Evolutionary conservation across 140 eudicot species (phyloP).

Genomic region (Bidens hawaiensis): DNA sequence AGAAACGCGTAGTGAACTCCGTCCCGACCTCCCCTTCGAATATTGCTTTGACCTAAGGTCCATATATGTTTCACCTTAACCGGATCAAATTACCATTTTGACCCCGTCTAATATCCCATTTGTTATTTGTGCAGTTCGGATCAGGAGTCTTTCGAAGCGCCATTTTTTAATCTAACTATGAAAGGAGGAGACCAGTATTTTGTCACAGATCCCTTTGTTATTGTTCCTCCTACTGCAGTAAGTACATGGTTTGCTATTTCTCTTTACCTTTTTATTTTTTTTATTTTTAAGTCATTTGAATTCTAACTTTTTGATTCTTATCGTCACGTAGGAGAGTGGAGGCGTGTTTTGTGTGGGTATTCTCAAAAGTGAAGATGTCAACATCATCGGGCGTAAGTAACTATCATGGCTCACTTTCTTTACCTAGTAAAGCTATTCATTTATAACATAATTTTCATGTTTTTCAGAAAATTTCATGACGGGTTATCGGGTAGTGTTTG

Average conservation of each 20-base stretch:
- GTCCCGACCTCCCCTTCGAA: conserved; percentile 44
- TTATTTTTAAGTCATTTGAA: too few relatives aligned
- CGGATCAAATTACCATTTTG: too few relatives aligned
- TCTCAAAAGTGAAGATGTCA: conserved; percentile 52
- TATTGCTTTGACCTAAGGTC: conserved; percentile 68
- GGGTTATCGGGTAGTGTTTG: conserved; percentile 78
- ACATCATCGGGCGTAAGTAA: conserved; percentile 91
- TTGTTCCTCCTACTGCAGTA: conserved; percentile 38
- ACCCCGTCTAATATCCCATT: too few relatives aligned
- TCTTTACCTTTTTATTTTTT: neutral
- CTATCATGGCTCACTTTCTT: conserved; percentile 6
- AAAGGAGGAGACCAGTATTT: conserved; percentile 52
- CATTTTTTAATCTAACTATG: conserved; percentile 63
- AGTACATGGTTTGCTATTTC: neutral
- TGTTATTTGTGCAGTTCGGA: conserved; percentile 47
- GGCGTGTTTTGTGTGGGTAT: conserved; percentile 55
- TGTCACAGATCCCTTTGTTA: conserved; percentile 39
- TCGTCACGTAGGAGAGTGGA: conserved; percentile 38
- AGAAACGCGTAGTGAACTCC: conserved; percentile 45
- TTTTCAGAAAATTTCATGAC: conserved; percentile 92
- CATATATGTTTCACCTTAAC: conserved; percentile 1
- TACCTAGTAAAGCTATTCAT: neutral
- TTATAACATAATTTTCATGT: neutral
- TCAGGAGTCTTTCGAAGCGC: conserved; percentile 27
- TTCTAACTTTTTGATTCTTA: neutral